phyloP scores from a whole-genome alignment of 23 red algal species.

The Agarophyton chilense region DNA sequence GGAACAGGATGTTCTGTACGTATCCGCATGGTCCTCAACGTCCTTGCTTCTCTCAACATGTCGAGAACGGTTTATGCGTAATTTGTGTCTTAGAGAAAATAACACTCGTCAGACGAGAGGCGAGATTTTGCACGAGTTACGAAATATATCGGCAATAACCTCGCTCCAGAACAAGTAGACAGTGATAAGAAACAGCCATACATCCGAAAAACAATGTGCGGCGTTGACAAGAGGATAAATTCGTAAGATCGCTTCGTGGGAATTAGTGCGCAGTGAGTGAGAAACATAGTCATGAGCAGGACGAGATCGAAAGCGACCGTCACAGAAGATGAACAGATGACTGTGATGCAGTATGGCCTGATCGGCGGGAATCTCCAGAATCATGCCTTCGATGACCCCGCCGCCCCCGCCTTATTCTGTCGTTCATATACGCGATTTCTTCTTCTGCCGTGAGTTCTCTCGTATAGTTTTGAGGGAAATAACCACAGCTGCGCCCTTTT shows the following conservation, averaged over 20 bases:
- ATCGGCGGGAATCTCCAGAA: constrained; percentile 40
- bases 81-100: background rate
- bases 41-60: background rate
- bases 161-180: constrained; percentile 9
- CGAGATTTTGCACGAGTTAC: background rate
- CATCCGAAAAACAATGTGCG: constrained; percentile 30
- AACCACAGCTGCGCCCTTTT: constrained; percentile 30
- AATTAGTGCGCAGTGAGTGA: background rate
- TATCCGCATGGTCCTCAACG: background rate
- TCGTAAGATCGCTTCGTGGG: constrained; percentile 6
- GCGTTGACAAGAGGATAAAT: background rate
- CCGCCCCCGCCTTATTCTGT: constrained; percentile 38
- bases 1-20: background rate
- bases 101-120: background rate
- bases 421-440: constrained; percentile 65
- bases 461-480: constrained; percentile 75
- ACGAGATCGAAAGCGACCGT: background rate
- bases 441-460: constrained; percentile 62
- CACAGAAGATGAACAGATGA: constrained; percentile 38
- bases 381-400: constrained; percentile 61
- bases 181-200: constrained; percentile 26
- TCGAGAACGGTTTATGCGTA: background rate
- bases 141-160: constrained; percentile 20
- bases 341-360: constrained; percentile 49
- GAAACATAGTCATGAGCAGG: background rate